Base-by-base conservation (phyloP, 768 basidiomycete species). In the Mycena latifolia region DNA sequence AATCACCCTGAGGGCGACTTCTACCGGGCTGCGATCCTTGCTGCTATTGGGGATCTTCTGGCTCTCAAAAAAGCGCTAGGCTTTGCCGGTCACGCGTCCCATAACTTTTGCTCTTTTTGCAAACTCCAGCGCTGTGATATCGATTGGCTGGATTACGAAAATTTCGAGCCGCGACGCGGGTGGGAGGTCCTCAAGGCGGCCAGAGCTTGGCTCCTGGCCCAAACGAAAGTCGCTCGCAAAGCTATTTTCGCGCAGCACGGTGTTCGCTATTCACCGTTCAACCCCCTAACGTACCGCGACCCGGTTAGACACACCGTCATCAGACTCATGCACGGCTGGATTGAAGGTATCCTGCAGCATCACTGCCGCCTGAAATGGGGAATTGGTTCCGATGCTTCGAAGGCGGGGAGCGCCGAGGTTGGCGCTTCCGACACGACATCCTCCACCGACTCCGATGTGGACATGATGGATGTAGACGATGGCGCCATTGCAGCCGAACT, bases 31-130 rank as follows among this genome's bases (percentile, higher is more conserved):
- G 63, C 70, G 20, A 61, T 72, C 0, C 25, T 69, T 18, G 61
- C 69, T n/a, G 60, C 71, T 2, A 53, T 73, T 50, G 62, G 51
- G 0, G 69, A 77, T 20, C 47, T 63, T 8, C 50, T 57, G 15
- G 73, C 66, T 0, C 48, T 65, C 15, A 54, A 54, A 31, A 73
- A 74, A 41, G 39, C 66, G 17, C 57, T 67, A 2, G 72, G 74
- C 6, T 69, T 41, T 55, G 54, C 64, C 11, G 56, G 61, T 18
- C 60, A 57, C 33, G 31, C 20, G 14, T 39, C 70, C 20, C 25
- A 55, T 3, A 63, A 59, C 22, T 74, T 73, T 31, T 75, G 73
- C 43, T 69, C 67, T 0, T 69, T 48, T 27, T 75, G 73, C 61
- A 58, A 55, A 17, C 47, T 53, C 18, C 39, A 24, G n/a, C 41